Percentiles rank a stretch among this genome's conserved stretches.
Conservation (phyloP, 2,329 filamentous ascomycete species). For the Cladophialophora yegresii region DNA sequence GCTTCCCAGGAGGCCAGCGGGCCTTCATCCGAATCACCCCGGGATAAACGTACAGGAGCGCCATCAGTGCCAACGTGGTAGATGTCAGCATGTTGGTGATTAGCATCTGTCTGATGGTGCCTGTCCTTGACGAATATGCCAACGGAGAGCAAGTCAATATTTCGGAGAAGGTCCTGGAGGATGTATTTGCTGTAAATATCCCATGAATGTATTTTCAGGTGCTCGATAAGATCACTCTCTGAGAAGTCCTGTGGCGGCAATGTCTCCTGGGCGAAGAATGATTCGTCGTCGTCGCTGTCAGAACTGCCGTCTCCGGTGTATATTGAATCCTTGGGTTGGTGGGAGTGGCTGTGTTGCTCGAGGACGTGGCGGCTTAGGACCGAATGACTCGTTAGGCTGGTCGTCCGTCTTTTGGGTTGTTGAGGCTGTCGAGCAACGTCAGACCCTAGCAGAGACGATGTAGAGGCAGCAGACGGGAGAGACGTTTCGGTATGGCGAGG, state of each 20-base stretch:
- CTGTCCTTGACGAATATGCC: conserved; percentile 44
- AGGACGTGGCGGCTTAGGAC: conserved; percentile 15
- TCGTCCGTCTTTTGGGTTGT: conserved; percentile 3
- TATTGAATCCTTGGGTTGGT: conserved; percentile 33
- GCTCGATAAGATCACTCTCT: conserved; percentile 49
- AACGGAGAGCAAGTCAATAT: conserved; percentile 43
- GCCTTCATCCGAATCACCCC: conserved; percentile 40
- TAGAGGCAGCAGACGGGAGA: conserved; percentile 14
- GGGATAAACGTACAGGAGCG: conserved; percentile 42
- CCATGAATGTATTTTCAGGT: conserved; percentile 50
- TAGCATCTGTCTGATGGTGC: conserved; percentile 47
- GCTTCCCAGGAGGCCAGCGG: conserved; percentile 42
- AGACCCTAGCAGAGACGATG: conserved; percentile 10
- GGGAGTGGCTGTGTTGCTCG: conserved; percentile 21
- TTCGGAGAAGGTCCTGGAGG: conserved; percentile 48
- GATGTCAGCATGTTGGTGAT: conserved; percentile 58
- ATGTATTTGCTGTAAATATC: conserved; percentile 46
- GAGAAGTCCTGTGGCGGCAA: conserved; percentile 46
- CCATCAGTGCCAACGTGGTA: conserved; percentile 58
- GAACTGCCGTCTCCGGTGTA: conserved; percentile 41
- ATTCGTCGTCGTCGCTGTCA: conserved; percentile 44
- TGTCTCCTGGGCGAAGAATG: conserved; percentile 45
- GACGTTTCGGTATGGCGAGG: conserved; percentile 8
- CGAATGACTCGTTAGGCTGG: background rate
- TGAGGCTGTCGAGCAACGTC: background rate